Percentiles rank a stretch among this genome's conserved stretches.
These are phyloP conservation scores for Blastocystis sp. DNA, from an alignment of 352 stramenopile species.

Conservation along the genomic window DNA sequence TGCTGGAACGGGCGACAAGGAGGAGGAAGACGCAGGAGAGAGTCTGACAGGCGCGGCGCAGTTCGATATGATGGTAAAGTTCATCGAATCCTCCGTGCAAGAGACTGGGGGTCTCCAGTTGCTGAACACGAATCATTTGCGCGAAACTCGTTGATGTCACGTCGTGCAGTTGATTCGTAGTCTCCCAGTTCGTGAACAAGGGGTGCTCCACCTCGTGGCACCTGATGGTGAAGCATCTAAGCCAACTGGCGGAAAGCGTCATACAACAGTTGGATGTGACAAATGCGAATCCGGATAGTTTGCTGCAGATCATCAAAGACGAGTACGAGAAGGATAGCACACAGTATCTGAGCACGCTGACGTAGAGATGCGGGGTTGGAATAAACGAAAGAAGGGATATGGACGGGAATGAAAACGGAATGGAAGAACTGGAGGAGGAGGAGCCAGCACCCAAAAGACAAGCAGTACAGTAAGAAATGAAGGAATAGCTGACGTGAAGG, in stretches of 20 bases:
- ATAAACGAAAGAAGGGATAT: slow-evolving; percentile 14
- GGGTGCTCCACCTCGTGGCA: slow-evolving; percentile 14
- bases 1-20: not conserved
- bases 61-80: not conserved
- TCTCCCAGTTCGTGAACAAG: slow-evolving; percentile 53
- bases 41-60: not conserved
- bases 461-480: not conserved
- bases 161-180: not conserved
- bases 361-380: not conserved
- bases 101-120: not conserved
- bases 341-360: not conserved
- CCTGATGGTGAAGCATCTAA: not conserved
- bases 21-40: not conserved
- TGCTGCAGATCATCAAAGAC: not conserved
- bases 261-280: not conserved
- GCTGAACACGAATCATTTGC: slow-evolving; percentile 2
- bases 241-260: not conserved
- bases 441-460: not conserved
- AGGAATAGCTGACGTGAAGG: too few relatives aligned
- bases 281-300: not conserved
- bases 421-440: not conserved
- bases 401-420: not conserved
- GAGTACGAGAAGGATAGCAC: not conserved
- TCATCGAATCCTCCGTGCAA: not conserved
- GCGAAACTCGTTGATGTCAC: not conserved